Base-by-base conservation (phyloP, 345 rosid species). In the Ceriops tagal region DNA sequence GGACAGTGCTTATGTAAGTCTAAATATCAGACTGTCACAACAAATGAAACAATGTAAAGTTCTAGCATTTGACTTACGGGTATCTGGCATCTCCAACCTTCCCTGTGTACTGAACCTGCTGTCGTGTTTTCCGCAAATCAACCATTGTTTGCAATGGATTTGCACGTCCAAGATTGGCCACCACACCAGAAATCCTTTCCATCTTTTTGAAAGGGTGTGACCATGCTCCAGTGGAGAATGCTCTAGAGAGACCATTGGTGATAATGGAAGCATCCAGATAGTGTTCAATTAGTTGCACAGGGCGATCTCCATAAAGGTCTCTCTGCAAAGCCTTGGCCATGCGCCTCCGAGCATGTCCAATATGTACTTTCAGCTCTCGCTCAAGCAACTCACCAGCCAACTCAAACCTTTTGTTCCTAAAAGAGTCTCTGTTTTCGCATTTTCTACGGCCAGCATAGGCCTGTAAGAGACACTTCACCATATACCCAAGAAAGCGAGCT, bases 161-260 rank as follows among this genome's bases (percentile, higher is more conserved):
- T 77, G 96, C 80, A 47, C 96, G 90, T 51, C 97, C 86, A 58
- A 95, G 81, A 68, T 87, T 95, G 22, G 92, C 96, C 53, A 92
- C 96, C 39, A 92, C 96, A 61, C 99, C 99, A 28, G 97, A 89
- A 62, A 88, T 83, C 69, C 97, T 88, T 80, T 95, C 99, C 79
- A 83, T 88, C 70, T 70, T 84, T 80, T 85, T 87, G 62, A 69
- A 92, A 56, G 96, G 92, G 80, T 95, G 99, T 20, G 87, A 88
- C 99, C 98, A 91, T 24, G 96, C 96, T 70, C 99, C 99, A 77
- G 99, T 92, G 35, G 99, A 92, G 78, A 95, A 95, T 47, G 99
- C 99, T 82, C 99, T 87, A 1, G 84, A 79, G 30, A 95, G 83
- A 53, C 97, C 97, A 79, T 95, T 92, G 58, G 96, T 87, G 35